Evolutionary conservation across 768 basidiomycete species (phyloP).

Genomic region (Rhizopogon sp.): DNA sequence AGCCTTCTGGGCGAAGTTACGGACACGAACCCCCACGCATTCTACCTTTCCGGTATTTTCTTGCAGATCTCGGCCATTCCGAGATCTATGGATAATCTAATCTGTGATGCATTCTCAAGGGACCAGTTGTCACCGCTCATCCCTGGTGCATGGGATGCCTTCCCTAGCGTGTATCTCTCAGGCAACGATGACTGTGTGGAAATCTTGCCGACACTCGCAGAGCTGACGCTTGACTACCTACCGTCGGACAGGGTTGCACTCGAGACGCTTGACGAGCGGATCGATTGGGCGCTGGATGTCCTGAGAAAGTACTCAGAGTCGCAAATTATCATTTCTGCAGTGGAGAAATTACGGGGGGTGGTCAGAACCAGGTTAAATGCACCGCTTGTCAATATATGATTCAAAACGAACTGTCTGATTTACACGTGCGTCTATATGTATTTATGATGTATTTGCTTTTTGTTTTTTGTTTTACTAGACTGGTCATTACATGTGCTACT

Average conservation of each 20-base stretch:
- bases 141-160: background rate
- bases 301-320: conserved; percentile 1
- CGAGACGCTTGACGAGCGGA: background rate
- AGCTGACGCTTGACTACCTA: background rate
- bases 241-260: background rate
- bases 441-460: background rate
- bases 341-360: background rate
- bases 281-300: background rate
- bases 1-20: background rate
- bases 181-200: background rate
- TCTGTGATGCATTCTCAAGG: background rate
- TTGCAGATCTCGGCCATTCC: background rate
- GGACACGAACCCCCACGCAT: background rate
- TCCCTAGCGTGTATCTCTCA: conserved; percentile 1
- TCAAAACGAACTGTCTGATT: background rate
- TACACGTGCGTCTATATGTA: background rate
- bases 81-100: background rate
- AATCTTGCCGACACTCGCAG: background rate
- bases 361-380: background rate
- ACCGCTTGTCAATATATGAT: conserved; percentile 1
- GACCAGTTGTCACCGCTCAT: background rate
- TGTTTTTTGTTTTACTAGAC: too few relatives aligned
- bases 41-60: background rate
- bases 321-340: background rate
- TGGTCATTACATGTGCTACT: too few relatives aligned